phyloP scores from a whole-genome alignment of 352 stramenopile species.

The Phytophthora pluvialis region DNA sequence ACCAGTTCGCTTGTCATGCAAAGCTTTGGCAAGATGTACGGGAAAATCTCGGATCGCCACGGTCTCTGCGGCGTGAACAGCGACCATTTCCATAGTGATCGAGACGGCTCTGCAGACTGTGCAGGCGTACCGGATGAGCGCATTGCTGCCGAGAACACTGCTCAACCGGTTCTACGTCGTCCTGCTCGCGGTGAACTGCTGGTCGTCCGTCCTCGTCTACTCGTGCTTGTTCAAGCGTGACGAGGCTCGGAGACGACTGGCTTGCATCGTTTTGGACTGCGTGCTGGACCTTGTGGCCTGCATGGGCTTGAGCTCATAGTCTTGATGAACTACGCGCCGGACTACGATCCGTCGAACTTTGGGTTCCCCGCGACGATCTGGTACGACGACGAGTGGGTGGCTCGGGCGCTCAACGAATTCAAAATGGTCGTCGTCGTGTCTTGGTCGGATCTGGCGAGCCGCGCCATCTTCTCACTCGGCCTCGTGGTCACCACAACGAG shows the following conservation, averaged over 20 bases:
- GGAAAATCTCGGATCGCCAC: conserved; percentile 5
- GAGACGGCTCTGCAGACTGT: conserved; percentile 32
- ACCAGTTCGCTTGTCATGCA: conserved; percentile 12
- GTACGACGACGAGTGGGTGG: conserved; percentile 38
- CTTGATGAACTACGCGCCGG: conserved; percentile 11
- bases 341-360: conserved; percentile 3
- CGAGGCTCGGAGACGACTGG: conserved; percentile 22
- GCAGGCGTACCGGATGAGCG: conserved; percentile 39
- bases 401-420: conserved; percentile 35
- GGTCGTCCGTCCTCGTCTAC: conserved; percentile 26
- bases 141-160: conserved; percentile 25
- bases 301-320: conserved; percentile 29
- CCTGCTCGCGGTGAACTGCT: conserved; percentile 40
- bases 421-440: conserved; percentile 39
- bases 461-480: conserved; percentile 29
- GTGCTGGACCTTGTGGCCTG: conserved; percentile 28
- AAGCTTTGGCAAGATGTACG: conserved; percentile 20
- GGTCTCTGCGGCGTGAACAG: conserved; percentile 26
- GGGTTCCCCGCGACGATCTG: conserved; percentile 26
- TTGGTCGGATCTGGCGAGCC: conserved; percentile 31
- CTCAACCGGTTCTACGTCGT: conserved; percentile 44
- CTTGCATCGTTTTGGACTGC: conserved; percentile 28
- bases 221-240: conserved; percentile 20
- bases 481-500: conserved; percentile 25
- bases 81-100: conserved; percentile 18